Evolutionary conservation across 1,284 basidiomycete genomes (phyloP).

Genomic region (Spongispora temasekensis): DNA sequence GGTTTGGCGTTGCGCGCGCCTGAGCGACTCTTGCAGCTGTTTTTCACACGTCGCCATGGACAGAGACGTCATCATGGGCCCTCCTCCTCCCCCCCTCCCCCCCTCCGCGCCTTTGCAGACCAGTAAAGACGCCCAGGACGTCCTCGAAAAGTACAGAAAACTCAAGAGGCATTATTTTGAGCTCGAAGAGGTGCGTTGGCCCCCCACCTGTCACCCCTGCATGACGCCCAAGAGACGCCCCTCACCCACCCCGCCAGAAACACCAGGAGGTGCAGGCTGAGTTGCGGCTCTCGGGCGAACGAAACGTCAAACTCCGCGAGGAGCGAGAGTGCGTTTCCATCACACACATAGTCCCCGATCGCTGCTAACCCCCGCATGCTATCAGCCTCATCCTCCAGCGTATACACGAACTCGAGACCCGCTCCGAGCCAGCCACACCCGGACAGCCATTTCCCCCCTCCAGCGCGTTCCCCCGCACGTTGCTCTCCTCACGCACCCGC

Average conservation of each 20-base stretch:
- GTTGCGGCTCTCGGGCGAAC: conserved; percentile 55
- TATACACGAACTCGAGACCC: conserved; percentile 56
- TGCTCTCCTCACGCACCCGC: conserved; percentile 40
- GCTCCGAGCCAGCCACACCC: conserved; percentile 24
- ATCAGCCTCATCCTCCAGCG: conserved; percentile 56
- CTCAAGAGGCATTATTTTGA: conserved; percentile 65
- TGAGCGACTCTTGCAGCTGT: conserved; percentile 12
- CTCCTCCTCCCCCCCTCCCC: conserved; percentile 43
- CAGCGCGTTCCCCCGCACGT: conserved; percentile 50
- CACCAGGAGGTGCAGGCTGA: conserved; percentile 55
- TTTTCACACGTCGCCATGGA: conserved; percentile 31
- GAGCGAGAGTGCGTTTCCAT: conserved; percentile 56
- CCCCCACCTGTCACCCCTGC: conserved; percentile 15
- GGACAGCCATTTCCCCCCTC: conserved; percentile 29
- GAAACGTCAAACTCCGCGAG: conserved; percentile 56
- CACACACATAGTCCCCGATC: conserved; percentile 10
- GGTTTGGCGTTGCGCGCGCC: conserved; percentile 28
- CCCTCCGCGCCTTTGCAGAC: conserved; percentile 27
- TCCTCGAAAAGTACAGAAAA: conserved; percentile 59
- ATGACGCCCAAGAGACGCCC: conserved; percentile 13
- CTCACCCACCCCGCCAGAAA: conserved; percentile 42
- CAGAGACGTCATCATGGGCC: conserved; percentile 52
- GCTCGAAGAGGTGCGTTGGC: conserved; percentile 59
- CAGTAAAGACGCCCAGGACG: conserved; percentile 44
- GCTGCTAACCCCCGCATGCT: not conserved